These are phyloP conservation scores for Russula sp. DNA, from an alignment of 768 basidiomycete species.

Conservation along the genomic window DNA sequence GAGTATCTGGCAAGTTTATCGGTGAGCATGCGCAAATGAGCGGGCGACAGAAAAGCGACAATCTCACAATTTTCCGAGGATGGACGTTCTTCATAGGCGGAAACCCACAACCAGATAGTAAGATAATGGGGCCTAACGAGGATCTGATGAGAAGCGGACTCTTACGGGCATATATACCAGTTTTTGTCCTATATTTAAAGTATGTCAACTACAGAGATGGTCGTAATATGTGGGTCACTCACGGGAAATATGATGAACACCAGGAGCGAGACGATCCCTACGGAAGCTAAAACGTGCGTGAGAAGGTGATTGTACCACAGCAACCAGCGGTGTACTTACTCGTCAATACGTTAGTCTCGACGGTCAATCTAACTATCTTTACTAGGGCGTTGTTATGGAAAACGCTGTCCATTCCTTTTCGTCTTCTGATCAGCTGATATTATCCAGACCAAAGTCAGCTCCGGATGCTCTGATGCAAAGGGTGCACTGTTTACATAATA, in stretches of 20 bases:
- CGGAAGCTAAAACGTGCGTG: slow-evolving; percentile 1
- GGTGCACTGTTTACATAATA: neutral
- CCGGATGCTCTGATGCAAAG: neutral
- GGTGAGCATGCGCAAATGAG: too few relatives aligned
- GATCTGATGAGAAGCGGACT: too few relatives aligned
- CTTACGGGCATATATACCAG: slow-evolving; percentile 22
- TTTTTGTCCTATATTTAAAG: slow-evolving; percentile 4
- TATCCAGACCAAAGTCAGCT: slow-evolving; percentile 1
- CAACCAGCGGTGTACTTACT: neutral
- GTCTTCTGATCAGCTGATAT: neutral
- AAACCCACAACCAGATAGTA: neutral
- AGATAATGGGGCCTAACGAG: neutral
- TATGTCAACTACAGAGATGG: neutral
- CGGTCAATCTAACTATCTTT: slow-evolving; percentile 31
- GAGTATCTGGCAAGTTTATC: neutral
- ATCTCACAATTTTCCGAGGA: slow-evolving; percentile 14
- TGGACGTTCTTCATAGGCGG: neutral
- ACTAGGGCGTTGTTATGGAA: slow-evolving; percentile 15
- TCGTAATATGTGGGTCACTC: neutral
- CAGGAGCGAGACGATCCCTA: slow-evolving; percentile 3
- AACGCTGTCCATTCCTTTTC: neutral
- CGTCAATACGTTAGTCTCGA: slow-evolving; percentile 33
- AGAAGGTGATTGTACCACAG: neutral
- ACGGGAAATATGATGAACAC: slow-evolving; percentile 12
- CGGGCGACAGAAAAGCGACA: too few relatives aligned